Evolutionary conservation across 441 rosid species (phyloP), one percentile per base, ranked within the genome.

Genomic region (Biscutella auriculata): DNA sequence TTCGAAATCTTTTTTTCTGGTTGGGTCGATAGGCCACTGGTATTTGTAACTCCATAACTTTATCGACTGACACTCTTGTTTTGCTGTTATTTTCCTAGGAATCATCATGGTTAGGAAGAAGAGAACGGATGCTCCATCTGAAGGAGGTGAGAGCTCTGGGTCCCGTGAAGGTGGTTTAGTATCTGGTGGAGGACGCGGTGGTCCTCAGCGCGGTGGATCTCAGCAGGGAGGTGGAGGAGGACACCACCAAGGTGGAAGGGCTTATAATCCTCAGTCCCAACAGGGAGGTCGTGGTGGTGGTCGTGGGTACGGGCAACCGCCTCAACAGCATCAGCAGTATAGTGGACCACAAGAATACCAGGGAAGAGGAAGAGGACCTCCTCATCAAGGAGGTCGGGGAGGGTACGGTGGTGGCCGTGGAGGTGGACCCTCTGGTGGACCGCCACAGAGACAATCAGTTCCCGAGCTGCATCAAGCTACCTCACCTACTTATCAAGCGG

Each of bases 391-490:
- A 51, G 82, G 85, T 42, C 82, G 84, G 12, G 84, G 88, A 57
- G 83, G 86, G 26, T 70, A 77, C 60, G 75, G 84, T 9, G 71
- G 77, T 68, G 74, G 82, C 45, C 71, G 76, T 27, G 81, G 81
- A 45, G 82, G 77, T 50, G 79, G 74, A 44, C 63, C 80, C 30
- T 59, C 83, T 64, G 53, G 73, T 42, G 77, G 79, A 62, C 82
- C 76, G 19, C 82, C 83, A 11, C 64, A 77, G 28, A 81, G 87
- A 75, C 75, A 78, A 55, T 72, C 79, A 53, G 54, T 75, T 66
- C 95, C 92, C 94, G 95, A 92, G 82, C 97, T 82, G 95, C 90
- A 80, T 77, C 95, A 92, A 92, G 98, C 95, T 59, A 83, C 84
- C 69, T 79, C 51, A 66, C 82, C 83, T 65, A 57, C 81, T 63